A percentile compares a stretch with the other conserved stretches of the same genome.
Evolutionary conservation across 306 rosid genomes (phyloP).

Genomic region (Carpinus viminea): DNA sequence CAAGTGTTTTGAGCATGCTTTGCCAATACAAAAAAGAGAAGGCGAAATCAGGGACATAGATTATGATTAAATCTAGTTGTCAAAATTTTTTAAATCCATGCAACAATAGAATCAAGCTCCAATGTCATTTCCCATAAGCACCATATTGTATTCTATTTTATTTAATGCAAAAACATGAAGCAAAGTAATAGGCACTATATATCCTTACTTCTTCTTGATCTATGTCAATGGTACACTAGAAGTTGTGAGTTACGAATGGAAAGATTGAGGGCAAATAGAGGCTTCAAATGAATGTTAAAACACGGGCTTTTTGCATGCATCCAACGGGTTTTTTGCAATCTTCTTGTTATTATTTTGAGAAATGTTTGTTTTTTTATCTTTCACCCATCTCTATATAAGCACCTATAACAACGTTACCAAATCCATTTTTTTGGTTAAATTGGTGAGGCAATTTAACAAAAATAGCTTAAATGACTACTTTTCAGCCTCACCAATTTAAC

Average conservation of each 20-base stretch:
- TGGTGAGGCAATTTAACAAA: no score
- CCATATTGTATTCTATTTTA: background rate
- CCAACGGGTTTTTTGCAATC: no score
- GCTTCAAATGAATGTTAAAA: no score
- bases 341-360: background rate
- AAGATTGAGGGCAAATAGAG: background rate
- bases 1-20: slow-evolving; percentile 55
- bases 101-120: background rate
- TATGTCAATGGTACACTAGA: background rate
- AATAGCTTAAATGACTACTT: no score
- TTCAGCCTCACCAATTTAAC: no score
- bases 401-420: no score
- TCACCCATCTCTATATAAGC: no score
- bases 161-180: background rate
- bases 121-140: background rate
- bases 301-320: no score
- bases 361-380: no score
- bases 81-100: background rate
- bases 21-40: background rate
- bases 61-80: background rate
- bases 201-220: background rate
- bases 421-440: no score
- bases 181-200: background rate
- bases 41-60: background rate
- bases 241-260: background rate